Evolutionary conservation across 2,329 filamentous ascomycete genomes (phyloP), one percentile per base, ranked within the genome.

Genomic region (Fusarium continuum): DNA sequence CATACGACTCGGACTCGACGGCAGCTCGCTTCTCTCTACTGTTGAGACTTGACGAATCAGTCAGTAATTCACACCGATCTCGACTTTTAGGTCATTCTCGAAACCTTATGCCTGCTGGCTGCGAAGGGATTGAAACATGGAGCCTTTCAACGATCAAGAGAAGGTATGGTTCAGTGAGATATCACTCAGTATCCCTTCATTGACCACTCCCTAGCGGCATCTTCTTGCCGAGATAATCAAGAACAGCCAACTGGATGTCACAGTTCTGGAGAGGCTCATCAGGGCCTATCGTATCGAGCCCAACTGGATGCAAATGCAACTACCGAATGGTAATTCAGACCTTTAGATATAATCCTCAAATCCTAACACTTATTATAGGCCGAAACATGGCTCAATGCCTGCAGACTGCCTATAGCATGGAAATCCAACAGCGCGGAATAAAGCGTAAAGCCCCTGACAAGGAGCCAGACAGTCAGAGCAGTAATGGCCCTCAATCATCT

Each of bases 141-240:
- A 65, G 20, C 69, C 67, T 5, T 83, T 85, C 63, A 82, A 76
- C 43, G 81, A 83, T 51, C 75, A 76, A 47, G 83, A 85, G 73
- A 84, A 83, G 81, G 83, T 85, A 77, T 52, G 75, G n/a, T 8
- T 16, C 5, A 9, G 14, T 4, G 3, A 8, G 13, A 17, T 14
- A 16, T 22, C n/a, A 28, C 2, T 23, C 10, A 11, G 14, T 16
- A 13, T 13, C 23, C 8, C 4, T 9, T 45, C 17, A 39, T 44
- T 55, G 36, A 60, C 60, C 40, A 61, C 43, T 17, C 7, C 41
- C n/a, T 68, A 87, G 84, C 82, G 83, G 61, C 85, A 85, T 69
- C 75, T 86, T 58, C 78, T 87, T 52, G 82, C 79, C 53, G 84
- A 87, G 73, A 83, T 86, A 67, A 82, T 87, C 73, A 87, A 86